Conservation (phyloP, 371 early-diverging fungal genomes). For the Mortierella sp. region DNA sequence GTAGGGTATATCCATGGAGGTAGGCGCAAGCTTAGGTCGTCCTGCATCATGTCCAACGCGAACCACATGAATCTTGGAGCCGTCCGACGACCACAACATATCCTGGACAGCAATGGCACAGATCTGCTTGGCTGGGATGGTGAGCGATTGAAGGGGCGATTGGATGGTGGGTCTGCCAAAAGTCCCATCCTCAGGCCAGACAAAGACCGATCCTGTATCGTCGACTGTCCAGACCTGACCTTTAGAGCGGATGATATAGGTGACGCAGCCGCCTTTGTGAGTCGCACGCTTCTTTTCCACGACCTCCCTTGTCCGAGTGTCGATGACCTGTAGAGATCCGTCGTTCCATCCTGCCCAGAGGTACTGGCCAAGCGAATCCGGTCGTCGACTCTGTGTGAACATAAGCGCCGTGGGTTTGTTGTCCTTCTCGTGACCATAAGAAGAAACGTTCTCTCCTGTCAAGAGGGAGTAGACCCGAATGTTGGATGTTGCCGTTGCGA, state of each 20-base stretch:
- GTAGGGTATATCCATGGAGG: slow-evolving; percentile 59
- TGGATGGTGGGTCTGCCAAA: slow-evolving; percentile 48
- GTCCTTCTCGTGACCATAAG: slow-evolving; percentile 55
- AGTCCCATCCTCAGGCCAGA: slow-evolving; percentile 71
- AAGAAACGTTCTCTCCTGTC: slow-evolving; percentile 51
- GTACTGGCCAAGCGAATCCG: slow-evolving; percentile 68
- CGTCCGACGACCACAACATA: slow-evolving; percentile 74
- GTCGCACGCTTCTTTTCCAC: slow-evolving; percentile 65
- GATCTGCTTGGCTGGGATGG: slow-evolving; percentile 59
- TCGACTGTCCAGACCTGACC: slow-evolving; percentile 83
- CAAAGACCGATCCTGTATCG: slow-evolving; percentile 75
- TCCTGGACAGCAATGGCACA: slow-evolving; percentile 65
- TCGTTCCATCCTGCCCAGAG: slow-evolving; percentile 78
- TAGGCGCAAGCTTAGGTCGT: slow-evolving; percentile 44
- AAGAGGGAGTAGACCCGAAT: slow-evolving; percentile 49
- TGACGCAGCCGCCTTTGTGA: slow-evolving; percentile 70
- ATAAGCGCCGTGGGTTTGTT: slow-evolving; percentile 50
- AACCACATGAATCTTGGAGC: slow-evolving; percentile 66
- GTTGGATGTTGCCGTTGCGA: slow-evolving; percentile 54
- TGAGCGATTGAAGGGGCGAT: slow-evolving; percentile 56
- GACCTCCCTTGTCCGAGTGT: slow-evolving; percentile 62
- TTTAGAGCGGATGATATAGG: slow-evolving; percentile 73
- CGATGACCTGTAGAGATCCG: slow-evolving; percentile 71
- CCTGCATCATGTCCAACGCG: slow-evolving; percentile 50
- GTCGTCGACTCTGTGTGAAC: slow-evolving; percentile 56